Conservation (phyloP, 2,329 filamentous ascomycete genomes). For the Fusarium vanettenii region DNA sequence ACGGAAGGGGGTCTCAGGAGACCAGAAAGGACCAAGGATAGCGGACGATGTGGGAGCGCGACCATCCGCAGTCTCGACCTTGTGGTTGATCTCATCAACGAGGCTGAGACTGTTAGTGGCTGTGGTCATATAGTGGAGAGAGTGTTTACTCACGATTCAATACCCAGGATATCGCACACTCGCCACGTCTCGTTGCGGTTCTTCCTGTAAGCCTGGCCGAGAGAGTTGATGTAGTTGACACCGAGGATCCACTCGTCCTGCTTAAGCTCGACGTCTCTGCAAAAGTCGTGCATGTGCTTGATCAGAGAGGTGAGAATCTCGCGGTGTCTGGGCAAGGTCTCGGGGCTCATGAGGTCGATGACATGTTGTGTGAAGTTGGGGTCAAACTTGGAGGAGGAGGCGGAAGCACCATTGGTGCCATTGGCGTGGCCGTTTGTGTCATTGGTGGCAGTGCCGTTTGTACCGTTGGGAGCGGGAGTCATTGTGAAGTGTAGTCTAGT, state of each 20-base stretch:
- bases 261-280: constrained; percentile 80
- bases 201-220: constrained; percentile 75
- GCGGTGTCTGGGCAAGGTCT: constrained; percentile 72
- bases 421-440: constrained; percentile 14
- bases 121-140: background rate
- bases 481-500: constrained; percentile 15
- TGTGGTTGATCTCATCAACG: constrained; percentile 69
- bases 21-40: constrained; percentile 85
- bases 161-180: constrained; percentile 77
- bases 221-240: constrained; percentile 79
- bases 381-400: constrained; percentile 65
- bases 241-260: constrained; percentile 82
- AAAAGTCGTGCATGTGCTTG: constrained; percentile 81
- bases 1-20: constrained; percentile 78
- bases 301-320: constrained; percentile 73
- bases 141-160: constrained; percentile 70
- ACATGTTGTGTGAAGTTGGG: constrained; percentile 81
- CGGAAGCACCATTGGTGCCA: background rate
- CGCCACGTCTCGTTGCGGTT: constrained; percentile 81
- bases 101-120: constrained; percentile 9
- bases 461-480: constrained; percentile 30
- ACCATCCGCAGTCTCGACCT: constrained; percentile 69
- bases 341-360: constrained; percentile 78
- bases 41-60: constrained; percentile 77
- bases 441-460: constrained; percentile 29